Base-by-base conservation (phyloP, 768 basidiomycete genomes). In the Strobilomyces echinocephalus region DNA sequence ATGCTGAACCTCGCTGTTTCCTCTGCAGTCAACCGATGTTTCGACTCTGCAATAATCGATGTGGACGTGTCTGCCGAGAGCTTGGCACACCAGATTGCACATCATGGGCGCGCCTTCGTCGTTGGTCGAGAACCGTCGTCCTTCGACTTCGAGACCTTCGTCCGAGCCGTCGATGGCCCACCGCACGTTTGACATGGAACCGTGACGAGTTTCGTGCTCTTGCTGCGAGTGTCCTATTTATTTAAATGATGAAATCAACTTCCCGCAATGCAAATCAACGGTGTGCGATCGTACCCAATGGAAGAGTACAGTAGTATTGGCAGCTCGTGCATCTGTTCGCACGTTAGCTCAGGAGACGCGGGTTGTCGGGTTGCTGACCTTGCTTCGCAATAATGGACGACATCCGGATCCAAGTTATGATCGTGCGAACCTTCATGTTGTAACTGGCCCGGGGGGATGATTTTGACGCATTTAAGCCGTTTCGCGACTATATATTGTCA, bases 91-190 rank as follows among this genome's bases (percentile, higher is more conserved):
- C 20, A 82, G 61, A 42, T 71, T 82, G 63, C 83, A 84, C 71
- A 83, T 73, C 79, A 83, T 80, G 1, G 83, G 83, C 0, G 80
- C 80, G 8, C 82, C 81, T 30, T 79, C 76, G 42, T 82, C 79
- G 36, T 73, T 73, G 0, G 76, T 61, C 5, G 74, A 78, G 61
- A 80, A 84, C 48, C 73, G 77, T 48, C 76, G 74, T 1, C 81
- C 81, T 44, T 75, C 73, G 9, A 83, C 63, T 54, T 83, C 83
- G 6, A 83, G 53, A 18, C 68, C 66, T 26, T 73, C 79, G 18
- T 80, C 78, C 1, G 74, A 71, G 3, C 75, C 76, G 43, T 83
- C 79, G 10, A 84, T 59, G 0, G 77, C 64, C 84, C 84, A 85
- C 21, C 71, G 70, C 1, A 77, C 78, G 46, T 69, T 73, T 2